Base-by-base conservation (phyloP, 2,329 filamentous ascomycete genomes). In the Ophiostoma quercus region DNA sequence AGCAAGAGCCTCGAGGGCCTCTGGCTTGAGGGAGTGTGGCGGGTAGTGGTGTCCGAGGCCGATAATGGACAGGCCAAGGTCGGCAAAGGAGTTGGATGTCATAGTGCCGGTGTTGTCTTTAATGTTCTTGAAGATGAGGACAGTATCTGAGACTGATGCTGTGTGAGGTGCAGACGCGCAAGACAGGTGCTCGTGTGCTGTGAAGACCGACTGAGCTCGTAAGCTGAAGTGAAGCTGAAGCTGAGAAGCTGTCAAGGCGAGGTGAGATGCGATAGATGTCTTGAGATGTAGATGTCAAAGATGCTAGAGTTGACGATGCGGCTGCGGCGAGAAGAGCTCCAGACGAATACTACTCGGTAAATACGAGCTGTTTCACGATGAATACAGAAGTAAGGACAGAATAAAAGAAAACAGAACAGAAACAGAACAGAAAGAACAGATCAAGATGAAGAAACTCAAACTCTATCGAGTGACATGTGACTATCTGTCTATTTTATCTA, bases 1-100 rank as follows among this genome's bases (percentile, higher is more conserved):
- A 70, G 82, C 82, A 16, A 90, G 76, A 5, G 78, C 83, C 54
- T 85, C 82, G 22, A 90, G 74, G 60, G 82, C 81, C 72, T 81
- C 78, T 19, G 86, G 76, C 65, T 80, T 80, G 72, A 89, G 82
- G 11, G 77, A 75, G 73, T 85, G 80, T 1, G 86, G 85, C 25
- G 88, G 88, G 73, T 90, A 90, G 74, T 88, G 82, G 11, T 82
- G 80, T 51, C 84, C 85, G 67, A 90, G 75, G 12, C 88, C 88
- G 60, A 85, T 79, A 72, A 90, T 85, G 71, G 85, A 85, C 77
- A 90, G 85, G 71, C 83, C 84, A 69, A 89, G 81, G 74, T 84
- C 82, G 69, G 80, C 80, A 71, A 82, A 82, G 14, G 76, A 75
- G 73, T 78, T 78, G n/a, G 80, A 76, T 67, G 81, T 76, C 83